Evolutionary conservation across 2,329 filamentous ascomycete species (phyloP), one percentile per base, ranked within the genome.

Genomic region (Phialophora expanda): DNA sequence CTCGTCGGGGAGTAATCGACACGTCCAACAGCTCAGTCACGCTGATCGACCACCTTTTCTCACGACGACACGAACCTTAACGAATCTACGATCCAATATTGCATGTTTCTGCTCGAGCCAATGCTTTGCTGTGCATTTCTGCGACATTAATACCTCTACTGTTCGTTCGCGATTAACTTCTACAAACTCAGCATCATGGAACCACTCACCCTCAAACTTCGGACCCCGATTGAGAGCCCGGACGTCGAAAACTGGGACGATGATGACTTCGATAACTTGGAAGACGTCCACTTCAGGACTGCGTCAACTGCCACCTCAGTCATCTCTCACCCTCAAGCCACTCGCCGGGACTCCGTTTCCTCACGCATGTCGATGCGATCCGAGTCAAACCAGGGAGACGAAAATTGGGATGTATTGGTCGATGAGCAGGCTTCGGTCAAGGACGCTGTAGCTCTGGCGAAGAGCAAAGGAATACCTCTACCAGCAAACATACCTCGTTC

Each of bases 381-480:
- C 62, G 93, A 96, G 75, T 92, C 89, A 0, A 82, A 87, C 70
- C 85, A 86, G 63, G 83, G 79, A 67, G 92, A 96, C 74, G 92
- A 97, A 74, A 92, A 97, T 78, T 93, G 89, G 82, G 92, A 97
- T 73, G 86, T 98, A 24, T 86, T 94, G 71, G 81, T 98, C 32
- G 90, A 95, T 75, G 93, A 97, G 76, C 91, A 96, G 73, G 85
- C 87, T 69, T 92, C 92, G 0, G 96, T 90, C 9, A 81, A 89
- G 72, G 90, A 96, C 75, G 93, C 95, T 66, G 94, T 99, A 73
- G 87, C 91, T 26, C 91, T 92, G 6, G 94, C 93, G 38, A 90
- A 92, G 74, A 89, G 88, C 76, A 93, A 93, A 28, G 95, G 95
- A 71, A 97, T 99, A 70, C 94, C 95, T 6, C 87, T 98, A 63